Conservation (phyloP, 2,329 filamentous ascomycete species). For the Colletotrichum sp. region DNA sequence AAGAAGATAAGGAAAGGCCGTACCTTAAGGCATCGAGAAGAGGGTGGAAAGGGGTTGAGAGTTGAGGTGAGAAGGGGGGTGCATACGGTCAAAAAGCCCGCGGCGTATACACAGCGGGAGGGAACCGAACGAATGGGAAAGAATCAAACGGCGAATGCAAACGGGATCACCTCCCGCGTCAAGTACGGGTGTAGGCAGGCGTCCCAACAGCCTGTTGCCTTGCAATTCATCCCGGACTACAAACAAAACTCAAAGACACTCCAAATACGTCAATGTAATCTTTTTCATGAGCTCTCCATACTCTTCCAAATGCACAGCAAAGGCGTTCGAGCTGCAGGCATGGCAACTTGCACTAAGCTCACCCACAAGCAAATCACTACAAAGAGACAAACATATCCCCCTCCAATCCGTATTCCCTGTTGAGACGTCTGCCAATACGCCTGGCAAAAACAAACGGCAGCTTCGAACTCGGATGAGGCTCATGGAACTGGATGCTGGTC, state of each 20-base stretch:
- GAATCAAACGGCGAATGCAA: not conserved
- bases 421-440: conserved; percentile 52
- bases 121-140: not conserved
- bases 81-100: not conserved
- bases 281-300: not conserved
- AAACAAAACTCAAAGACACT: not conserved
- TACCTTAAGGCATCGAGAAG: not conserved
- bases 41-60: not conserved
- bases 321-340: not conserved
- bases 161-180: not conserved
- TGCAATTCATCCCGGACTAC: not conserved
- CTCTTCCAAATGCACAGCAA: not conserved
- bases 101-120: not conserved
- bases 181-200: not conserved
- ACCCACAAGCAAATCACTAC: not conserved
- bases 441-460: conserved; percentile 52
- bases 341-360: not conserved
- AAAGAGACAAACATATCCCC: conserved; percentile 46
- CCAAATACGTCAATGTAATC: not conserved
- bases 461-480: conserved; percentile 62
- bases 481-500: conserved; percentile 63
- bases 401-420: conserved; percentile 55
- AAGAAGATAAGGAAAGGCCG: not conserved
- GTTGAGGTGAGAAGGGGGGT: not conserved
- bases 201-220: not conserved